Evolutionary conservation across 1,284 basidiomycete species (phyloP).

Genomic region (Sanguinoderma infundibulare): DNA sequence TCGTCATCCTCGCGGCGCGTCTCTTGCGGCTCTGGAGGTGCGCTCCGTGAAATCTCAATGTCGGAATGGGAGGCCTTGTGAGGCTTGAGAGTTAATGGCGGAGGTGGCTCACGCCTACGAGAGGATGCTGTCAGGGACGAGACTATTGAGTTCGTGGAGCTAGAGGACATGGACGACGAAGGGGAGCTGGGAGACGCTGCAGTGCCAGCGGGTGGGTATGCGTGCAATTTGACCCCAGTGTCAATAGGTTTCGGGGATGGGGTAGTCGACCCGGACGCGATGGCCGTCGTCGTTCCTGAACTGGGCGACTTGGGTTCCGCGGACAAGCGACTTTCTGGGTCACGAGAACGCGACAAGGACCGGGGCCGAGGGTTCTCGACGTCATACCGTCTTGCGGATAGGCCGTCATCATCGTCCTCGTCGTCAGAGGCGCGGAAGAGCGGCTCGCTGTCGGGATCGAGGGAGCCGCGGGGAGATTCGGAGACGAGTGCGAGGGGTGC

Average conservation of each 20-base stretch:
- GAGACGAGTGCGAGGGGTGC: constrained; percentile 43
- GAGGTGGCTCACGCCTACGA: constrained; percentile 43
- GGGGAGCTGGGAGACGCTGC: constrained; percentile 37
- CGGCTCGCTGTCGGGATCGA: constrained; percentile 57
- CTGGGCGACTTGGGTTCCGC: constrained; percentile 38
- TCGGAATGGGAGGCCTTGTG: constrained; percentile 27
- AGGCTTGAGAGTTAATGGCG: constrained; percentile 40
- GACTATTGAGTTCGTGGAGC: constrained; percentile 33
- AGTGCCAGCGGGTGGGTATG: constrained; percentile 57
- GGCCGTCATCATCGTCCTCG: constrained; percentile 51
- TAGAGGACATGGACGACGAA: constrained; percentile 40
- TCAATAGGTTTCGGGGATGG: constrained; percentile 36
- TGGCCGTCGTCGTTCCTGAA: constrained; percentile 31
- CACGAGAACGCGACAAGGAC: constrained; percentile 37
- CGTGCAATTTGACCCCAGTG: constrained; percentile 45
- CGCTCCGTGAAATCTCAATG: constrained; percentile 24
- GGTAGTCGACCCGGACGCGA: constrained; percentile 37
- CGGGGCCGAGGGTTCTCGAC: constrained; percentile 47
- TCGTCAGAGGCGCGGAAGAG: constrained; percentile 50
- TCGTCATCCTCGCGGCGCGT: constrained; percentile 29
- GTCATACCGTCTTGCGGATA: constrained; percentile 41
- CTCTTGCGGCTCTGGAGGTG: constrained; percentile 13
- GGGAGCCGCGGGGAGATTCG: constrained; percentile 34
- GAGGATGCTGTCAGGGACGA: constrained; percentile 30
- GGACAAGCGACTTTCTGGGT: constrained; percentile 26